phyloP scores from a whole-genome alignment of 225 moss, liverwort and hornwort genomes.

The Takakia lepidozioides region DNA sequence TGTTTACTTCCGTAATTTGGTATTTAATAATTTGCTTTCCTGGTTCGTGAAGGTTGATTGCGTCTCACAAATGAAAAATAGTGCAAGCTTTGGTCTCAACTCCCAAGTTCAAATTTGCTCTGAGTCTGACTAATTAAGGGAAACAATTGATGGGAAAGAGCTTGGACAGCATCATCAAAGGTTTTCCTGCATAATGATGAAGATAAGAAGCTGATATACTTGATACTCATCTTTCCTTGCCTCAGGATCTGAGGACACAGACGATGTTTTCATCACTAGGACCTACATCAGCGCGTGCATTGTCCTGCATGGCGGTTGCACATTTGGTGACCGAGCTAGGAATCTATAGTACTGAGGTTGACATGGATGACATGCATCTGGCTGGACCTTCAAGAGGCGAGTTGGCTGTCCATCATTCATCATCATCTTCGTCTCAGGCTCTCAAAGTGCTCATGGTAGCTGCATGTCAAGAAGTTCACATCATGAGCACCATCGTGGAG shows the following conservation, averaged over 20 bases:
- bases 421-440: constrained; percentile 41
- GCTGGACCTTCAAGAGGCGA: constrained; percentile 8
- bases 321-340: constrained; percentile 37
- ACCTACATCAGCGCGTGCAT: constrained; percentile 38
- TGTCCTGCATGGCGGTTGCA: constrained; percentile 46
- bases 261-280: constrained; percentile 47
- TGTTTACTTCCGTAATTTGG: no score
- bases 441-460: constrained; percentile 69
- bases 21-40: no score
- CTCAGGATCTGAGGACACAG: constrained; percentile 48
- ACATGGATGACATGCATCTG: constrained; percentile 18
- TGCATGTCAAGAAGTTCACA: constrained; percentile 60
- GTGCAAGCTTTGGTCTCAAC: no score
- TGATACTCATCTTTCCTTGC: no score
- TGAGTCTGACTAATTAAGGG: no score
- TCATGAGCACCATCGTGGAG: constrained; percentile 60
- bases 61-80: no score
- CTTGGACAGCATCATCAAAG: no score
- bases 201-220: no score
- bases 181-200: no score
- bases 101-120: no score
- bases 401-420: constrained; percentile 17
- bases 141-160: no score
- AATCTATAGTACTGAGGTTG: constrained; percentile 12
- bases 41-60: no score